Conservation (phyloP, 768 basidiomycete genomes). For the Boletus tylopilopsis region DNA sequence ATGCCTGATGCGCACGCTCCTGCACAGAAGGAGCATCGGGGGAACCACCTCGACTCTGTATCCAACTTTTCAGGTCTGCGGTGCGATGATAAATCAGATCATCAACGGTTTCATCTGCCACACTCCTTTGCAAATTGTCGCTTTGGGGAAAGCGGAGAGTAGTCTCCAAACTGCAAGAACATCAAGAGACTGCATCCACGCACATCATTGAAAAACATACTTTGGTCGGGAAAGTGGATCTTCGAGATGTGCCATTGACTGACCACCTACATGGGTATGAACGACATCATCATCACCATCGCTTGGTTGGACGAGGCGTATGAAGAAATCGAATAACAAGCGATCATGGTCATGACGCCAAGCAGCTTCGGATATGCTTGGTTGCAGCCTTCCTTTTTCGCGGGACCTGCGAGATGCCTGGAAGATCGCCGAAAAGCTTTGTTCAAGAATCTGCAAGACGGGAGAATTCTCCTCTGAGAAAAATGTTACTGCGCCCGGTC, state of each 20-base stretch:
- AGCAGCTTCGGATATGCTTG: neutral
- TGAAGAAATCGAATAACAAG: conserved; percentile 9
- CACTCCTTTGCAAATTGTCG: neutral
- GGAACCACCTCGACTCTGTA: neutral
- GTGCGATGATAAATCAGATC: too few relatives aligned
- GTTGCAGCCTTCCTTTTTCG: neutral
- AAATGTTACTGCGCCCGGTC: neutral
- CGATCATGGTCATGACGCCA: conserved; percentile 11
- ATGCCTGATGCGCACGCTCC: neutral
- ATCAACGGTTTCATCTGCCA: fast-evolving
- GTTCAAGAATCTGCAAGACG: neutral
- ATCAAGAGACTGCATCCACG: neutral
- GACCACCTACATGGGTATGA: neutral
- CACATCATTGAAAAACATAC: neutral
- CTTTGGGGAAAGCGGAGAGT: neutral
- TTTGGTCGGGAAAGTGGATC: conserved; percentile 2
- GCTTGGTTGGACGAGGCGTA: neutral
- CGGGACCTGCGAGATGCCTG: conserved; percentile 7
- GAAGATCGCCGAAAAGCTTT: conserved; percentile 11
- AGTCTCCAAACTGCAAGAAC: neutral
- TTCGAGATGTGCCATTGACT: neutral
- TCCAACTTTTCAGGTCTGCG: neutral
- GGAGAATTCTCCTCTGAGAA: conserved; percentile 2
- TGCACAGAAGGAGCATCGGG: neutral
- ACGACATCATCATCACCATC: neutral